Conservation (phyloP, 176 grass and related monocot genomes). For the Ensete glaucum region DNA sequence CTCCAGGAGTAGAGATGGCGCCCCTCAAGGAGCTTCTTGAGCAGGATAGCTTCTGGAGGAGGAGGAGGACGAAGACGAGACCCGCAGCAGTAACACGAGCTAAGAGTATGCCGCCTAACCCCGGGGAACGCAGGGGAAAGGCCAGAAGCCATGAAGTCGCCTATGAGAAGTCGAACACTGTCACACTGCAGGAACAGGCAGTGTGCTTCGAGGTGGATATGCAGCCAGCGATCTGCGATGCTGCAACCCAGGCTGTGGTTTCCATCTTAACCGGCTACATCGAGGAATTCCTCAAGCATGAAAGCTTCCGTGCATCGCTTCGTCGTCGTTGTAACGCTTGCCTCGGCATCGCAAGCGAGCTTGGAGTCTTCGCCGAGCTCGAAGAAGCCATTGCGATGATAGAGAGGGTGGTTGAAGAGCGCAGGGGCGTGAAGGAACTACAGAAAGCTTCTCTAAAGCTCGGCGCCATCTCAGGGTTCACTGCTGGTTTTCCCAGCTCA, state of each 20-base stretch:
- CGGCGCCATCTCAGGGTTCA: not conserved
- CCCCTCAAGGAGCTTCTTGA: constrained; percentile 10
- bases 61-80: not conserved
- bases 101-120: constrained; percentile 3
- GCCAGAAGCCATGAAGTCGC: not conserved
- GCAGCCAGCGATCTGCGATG: not conserved
- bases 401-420: not conserved
- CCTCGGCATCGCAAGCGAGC: not conserved
- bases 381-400: constrained; percentile 1
- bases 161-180: not conserved
- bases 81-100: not conserved
- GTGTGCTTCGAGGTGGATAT: not conserved
- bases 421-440: not conserved
- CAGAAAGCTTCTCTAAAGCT: constrained; percentile 17
- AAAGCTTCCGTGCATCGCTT: constrained; percentile 10
- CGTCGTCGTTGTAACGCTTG: not conserved
- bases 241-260: constrained; percentile 1
- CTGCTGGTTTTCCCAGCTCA: constrained; percentile 15
- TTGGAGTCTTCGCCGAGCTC: not conserved
- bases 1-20: not conserved
- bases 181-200: not conserved
- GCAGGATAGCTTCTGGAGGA: constrained; percentile 5
- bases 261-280: constrained; percentile 15
- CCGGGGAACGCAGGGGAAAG: not conserved
- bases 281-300: not conserved